These are phyloP conservation scores for Alternaria sp. DNA, from an alignment of 2,329 filamentous ascomycete species.

Conservation along the genomic window DNA sequence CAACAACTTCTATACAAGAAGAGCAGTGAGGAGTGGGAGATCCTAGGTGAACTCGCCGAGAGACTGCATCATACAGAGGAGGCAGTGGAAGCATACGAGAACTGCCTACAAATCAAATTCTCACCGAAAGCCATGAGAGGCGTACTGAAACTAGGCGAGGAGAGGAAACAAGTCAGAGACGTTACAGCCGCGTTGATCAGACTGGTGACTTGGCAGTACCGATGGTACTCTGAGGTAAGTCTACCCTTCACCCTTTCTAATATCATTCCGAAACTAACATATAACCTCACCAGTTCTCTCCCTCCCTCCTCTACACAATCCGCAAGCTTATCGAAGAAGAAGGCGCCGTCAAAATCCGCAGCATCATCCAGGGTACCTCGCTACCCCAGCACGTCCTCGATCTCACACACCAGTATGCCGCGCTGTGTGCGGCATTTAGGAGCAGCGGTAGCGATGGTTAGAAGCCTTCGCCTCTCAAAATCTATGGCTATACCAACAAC, in stretches of 20 bases:
- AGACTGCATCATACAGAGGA: conserved; percentile 91
- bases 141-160: conserved; percentile 80
- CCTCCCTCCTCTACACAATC: conserved; percentile 84
- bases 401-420: conserved; percentile 94
- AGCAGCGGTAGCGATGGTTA: conserved; percentile 91
- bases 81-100: conserved; percentile 89
- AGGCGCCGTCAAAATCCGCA: conserved; percentile 94
- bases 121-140: conserved; percentile 91
- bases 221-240: conserved; percentile 92
- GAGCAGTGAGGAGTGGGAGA: conserved; percentile 97
- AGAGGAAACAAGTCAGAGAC: conserved; percentile 77
- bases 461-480: conserved; percentile 4
- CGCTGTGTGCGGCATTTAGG: conserved; percentile 90
- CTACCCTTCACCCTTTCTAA: neutral
- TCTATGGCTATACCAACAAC: conserved; percentile 23
- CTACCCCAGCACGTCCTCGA: conserved; percentile 92
- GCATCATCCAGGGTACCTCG: conserved; percentile 95
- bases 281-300: conserved; percentile 73
- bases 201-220: conserved; percentile 96
- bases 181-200: conserved; percentile 86
- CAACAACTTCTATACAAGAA: conserved; percentile 97
- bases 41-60: conserved; percentile 89
- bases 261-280: neutral
- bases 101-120: conserved; percentile 86
- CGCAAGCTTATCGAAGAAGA: conserved; percentile 96